Base-by-base conservation (phyloP, 2,329 filamentous ascomycete genomes). In the Cladosporium velox region DNA sequence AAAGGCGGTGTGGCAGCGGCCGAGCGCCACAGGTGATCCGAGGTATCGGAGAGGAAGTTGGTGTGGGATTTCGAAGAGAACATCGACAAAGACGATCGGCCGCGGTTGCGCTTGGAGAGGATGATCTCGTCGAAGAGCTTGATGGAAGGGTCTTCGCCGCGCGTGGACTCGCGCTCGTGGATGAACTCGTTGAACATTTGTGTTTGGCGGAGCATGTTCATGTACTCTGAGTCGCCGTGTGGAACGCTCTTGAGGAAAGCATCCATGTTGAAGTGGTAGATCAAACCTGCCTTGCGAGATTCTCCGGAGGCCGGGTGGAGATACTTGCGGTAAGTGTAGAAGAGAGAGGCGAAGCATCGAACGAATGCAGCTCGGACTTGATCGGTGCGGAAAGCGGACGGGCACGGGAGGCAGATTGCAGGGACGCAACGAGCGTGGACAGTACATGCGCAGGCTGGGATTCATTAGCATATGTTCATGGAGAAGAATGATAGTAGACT, bases 91-190 rank as follows among this genome's bases (percentile, higher is more conserved):
- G 85, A 86, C 0, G 86, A 83, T 38, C 88, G 88, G 28, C 91
- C 90, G 59, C 87, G 83, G 70, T 88, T 88, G 52, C 85, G 84
- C 81, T 95, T 95, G 35, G 91, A 90, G 61, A 94, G 83, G 72
- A 95, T 91, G 72, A 95, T 88, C 76, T 93, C 90, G 77, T 95
- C 91, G 72, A 95, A 95, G 1, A 95, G 84, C 65, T 90, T 90
- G 72, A 94, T 88, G 2, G 84, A 78, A 0, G 90, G 85, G 68
- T 91, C 85, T 8, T 86, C 83, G 0, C 87, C 78, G 2, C 87
- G 82, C 8, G 84, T 86, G 26, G 83, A 87, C 78, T 95, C 91
- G 55, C 91, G 87, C 72, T 93, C 90, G 73, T 94, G 90, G 68
- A 95, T 91, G 77, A 95, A 95, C 76, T 94, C 91, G 67, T 76